phyloP scores from a whole-genome alignment of 257 asterid species.

The Capsicum baccatum region DNA sequence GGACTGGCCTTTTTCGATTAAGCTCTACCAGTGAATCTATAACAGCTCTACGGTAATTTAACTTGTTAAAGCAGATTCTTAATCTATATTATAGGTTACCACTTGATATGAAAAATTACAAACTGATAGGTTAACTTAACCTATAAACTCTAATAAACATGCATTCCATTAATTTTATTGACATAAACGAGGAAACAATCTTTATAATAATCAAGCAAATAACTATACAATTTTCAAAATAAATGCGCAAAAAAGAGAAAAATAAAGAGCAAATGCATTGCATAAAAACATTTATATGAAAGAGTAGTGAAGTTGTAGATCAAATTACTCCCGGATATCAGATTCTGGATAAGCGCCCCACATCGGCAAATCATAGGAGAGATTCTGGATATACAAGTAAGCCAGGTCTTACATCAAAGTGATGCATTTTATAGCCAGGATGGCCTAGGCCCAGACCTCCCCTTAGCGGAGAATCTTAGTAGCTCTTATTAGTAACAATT shows the following conservation, averaged over 20 bases:
- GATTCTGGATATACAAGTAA: too few relatives aligned
- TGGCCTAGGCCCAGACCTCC: too few relatives aligned
- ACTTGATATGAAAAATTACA: not conserved
- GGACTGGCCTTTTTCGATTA: not conserved
- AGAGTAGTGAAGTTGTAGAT: not conserved
- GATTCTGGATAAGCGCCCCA: too few relatives aligned
- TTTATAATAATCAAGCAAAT: not conserved
- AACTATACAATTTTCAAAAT: not conserved
- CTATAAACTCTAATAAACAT: not conserved
- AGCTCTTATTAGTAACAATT: too few relatives aligned
- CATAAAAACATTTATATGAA: not conserved
- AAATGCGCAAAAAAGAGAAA: not conserved
- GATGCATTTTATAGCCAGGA: too few relatives aligned
- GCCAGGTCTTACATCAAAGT: too few relatives aligned
- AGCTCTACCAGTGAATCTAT: not conserved
- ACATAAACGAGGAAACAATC: not conserved
- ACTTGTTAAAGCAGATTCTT: not conserved
- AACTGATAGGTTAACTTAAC: not conserved
- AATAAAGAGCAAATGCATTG: not conserved
- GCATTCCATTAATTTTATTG: not conserved
- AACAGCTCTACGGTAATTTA: too few relatives aligned
- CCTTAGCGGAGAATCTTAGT: too few relatives aligned
- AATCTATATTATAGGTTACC: not conserved
- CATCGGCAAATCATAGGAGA: too few relatives aligned
- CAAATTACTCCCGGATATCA: not conserved